phyloP scores from a whole-genome alignment of 306 rosid species.

The Dryas alaskensis region DNA sequence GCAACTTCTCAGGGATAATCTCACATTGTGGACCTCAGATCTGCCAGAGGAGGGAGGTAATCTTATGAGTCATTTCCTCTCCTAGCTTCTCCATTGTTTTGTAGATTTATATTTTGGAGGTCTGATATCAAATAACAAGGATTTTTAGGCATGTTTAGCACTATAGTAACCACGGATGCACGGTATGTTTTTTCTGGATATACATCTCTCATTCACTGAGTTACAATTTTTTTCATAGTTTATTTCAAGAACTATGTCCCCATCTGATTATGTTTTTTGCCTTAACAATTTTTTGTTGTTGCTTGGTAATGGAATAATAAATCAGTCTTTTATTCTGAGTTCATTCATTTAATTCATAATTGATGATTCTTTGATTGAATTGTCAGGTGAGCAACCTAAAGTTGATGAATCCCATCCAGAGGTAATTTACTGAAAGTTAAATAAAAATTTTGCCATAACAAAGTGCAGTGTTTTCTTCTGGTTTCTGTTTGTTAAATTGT shows the following conservation, averaged over 20 bases:
- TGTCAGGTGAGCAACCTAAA: conserved; percentile 31
- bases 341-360: background rate
- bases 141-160: too few species aligned
- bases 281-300: background rate
- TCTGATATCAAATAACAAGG: too few species aligned
- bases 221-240: background rate
- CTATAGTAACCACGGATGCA: too few species aligned
- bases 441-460: background rate
- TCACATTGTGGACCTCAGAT: conserved; percentile 70
- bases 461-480: background rate
- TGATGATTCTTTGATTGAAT: conserved; percentile 8
- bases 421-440: conserved; percentile 14
- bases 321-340: background rate
- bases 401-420: conserved; percentile 21
- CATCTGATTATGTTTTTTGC: background rate
- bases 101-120: too few species aligned
- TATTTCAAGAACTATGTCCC: background rate
- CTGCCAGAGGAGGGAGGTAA: conserved; percentile 58
- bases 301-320: background rate
- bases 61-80: background rate
- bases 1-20: conserved; percentile 79
- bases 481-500: background rate
- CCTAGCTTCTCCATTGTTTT: background rate
- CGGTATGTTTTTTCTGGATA: too few species aligned
- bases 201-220: too few species aligned